Evolutionary conservation across 441 rosid species (phyloP).

Genomic region (Populus hybrid): DNA sequence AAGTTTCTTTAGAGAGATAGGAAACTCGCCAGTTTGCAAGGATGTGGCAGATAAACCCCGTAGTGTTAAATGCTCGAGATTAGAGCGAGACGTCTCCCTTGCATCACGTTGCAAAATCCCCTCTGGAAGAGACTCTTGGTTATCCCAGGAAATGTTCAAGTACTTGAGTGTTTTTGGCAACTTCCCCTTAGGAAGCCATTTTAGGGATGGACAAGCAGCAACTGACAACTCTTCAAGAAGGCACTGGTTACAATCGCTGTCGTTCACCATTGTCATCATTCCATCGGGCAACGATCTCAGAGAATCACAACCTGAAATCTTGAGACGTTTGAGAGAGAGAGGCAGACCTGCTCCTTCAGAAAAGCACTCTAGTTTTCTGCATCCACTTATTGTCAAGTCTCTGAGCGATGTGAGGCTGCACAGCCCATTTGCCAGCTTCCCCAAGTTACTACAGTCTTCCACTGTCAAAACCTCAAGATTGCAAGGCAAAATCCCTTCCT

Average conservation of each 20-base stretch:
- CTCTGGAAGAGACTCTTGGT: no score
- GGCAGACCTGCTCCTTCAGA: constrained; percentile 1
- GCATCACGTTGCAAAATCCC: neutral
- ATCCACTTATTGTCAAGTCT: fast-evolving
- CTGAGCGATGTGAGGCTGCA: neutral
- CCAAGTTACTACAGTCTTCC: neutral
- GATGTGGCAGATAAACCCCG: neutral
- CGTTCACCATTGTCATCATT: no score
- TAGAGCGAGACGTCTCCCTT: neutral
- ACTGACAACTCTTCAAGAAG: no score
- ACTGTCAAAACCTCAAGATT: no score
- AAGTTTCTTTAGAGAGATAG: constrained; percentile 8
- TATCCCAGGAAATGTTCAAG: no score
- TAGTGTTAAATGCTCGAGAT: neutral
- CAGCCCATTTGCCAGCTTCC: neutral
- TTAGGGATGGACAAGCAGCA: no score
- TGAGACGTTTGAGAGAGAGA: neutral
- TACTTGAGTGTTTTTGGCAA: no score
- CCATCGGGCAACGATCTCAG: neutral
- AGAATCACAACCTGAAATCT: neutral
- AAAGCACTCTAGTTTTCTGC: neutral
- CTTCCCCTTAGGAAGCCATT: no score
- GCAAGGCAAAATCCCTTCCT: neutral
- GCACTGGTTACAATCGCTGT: no score
- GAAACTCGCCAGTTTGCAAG: neutral